A percentile compares a stretch with the other conserved stretches of the same genome.
These are phyloP conservation scores for Ormosia semicastrata DNA, from an alignment of 306 rosid genomes.

Conservation along the genomic window DNA sequence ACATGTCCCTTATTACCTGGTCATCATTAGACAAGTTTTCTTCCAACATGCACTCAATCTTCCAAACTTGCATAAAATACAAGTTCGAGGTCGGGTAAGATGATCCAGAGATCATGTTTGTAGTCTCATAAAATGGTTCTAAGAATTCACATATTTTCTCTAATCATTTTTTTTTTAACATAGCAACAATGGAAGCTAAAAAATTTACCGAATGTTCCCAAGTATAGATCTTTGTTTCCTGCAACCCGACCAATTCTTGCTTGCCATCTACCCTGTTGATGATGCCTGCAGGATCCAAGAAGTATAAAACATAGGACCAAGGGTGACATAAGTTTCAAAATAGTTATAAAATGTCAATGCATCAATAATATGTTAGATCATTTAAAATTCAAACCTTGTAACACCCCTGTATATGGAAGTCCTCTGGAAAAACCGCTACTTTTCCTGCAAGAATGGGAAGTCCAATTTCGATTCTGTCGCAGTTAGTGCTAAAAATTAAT, in stretches of 20 bases:
- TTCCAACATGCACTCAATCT: too few species aligned
- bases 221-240: slow-evolving; percentile 90
- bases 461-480: too few species aligned
- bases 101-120: too few species aligned
- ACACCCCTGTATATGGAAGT: slow-evolving; percentile 92
- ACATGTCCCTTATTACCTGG: too few species aligned
- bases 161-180: not conserved
- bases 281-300: slow-evolving; percentile 62
- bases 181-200: not conserved
- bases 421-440: slow-evolving; percentile 98
- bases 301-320: not conserved
- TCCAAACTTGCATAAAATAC: too few species aligned
- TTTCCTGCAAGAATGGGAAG: slow-evolving; percentile 53
- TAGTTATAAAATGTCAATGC: not conserved
- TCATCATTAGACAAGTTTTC: too few species aligned
- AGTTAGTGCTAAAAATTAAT: not conserved
- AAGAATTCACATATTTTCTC: too few species aligned
- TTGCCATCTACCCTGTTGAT: slow-evolving; percentile 99
- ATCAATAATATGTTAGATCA: not conserved
- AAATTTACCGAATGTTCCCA: slow-evolving; percentile 83
- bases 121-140: too few species aligned
- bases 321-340: not conserved
- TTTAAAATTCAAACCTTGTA: slow-evolving; percentile 57
- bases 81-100: too few species aligned
- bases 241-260: slow-evolving; percentile 99